Conservation (phyloP, 2,329 filamentous ascomycete genomes). For the Verticillium longisporum region DNA sequence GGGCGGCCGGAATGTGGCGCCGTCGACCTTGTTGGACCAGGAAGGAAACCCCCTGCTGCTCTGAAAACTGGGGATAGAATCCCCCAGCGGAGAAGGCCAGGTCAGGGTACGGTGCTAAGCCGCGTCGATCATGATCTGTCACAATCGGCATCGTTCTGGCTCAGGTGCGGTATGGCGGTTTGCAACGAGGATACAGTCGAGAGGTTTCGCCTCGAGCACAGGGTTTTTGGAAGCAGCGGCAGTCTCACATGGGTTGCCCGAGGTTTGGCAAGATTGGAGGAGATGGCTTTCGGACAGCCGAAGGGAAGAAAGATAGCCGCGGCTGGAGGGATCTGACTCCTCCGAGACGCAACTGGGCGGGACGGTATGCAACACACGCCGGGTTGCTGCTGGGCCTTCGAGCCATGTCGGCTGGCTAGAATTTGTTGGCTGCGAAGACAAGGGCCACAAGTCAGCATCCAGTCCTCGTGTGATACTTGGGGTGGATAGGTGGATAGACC, state of each 20-base stretch:
- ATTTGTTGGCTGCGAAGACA: too few relatives aligned
- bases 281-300: not conserved
- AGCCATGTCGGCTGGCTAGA: not conserved
- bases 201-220: not conserved
- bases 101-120: not conserved
- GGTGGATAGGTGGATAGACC: too few relatives aligned
- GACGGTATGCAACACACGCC: not conserved
- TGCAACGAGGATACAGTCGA: not conserved
- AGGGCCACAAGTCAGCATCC: too few relatives aligned
- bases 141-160: conserved; percentile 9
- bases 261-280: not conserved
- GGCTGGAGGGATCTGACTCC: not conserved
- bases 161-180: not conserved
- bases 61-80: not conserved
- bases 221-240: not conserved
- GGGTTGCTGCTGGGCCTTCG: not conserved
- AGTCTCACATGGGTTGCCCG: not conserved
- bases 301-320: not conserved
- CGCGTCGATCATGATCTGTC: conserved; percentile 13
- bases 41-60: not conserved
- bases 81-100: not conserved
- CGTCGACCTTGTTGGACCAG: not conserved
- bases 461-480: too few relatives aligned
- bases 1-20: not conserved
- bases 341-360: not conserved